Percentiles rank a stretch among this genome's conserved stretches.
Evolutionary conservation across 202 grass and related monocot species (phyloP).

Genomic region (Digitaria exilis): DNA sequence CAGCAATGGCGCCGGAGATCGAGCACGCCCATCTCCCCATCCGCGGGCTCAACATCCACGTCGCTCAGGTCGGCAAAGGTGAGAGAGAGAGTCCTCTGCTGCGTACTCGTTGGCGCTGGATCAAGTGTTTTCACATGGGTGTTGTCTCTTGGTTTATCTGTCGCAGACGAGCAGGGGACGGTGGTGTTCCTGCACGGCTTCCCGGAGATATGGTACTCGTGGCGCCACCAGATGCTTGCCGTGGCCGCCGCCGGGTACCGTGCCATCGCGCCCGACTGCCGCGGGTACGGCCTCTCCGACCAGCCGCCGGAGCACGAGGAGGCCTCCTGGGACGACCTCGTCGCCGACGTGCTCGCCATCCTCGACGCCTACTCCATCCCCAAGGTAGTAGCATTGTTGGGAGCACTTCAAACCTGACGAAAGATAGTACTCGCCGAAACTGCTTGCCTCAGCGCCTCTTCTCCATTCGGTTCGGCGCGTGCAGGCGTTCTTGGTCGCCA

Average conservation of each 20-base stretch:
- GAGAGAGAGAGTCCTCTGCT: background rate
- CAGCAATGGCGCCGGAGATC: slow-evolving; percentile 49
- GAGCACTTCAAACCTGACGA: no score
- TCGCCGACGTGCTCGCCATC: slow-evolving; percentile 67
- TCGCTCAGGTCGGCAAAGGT: slow-evolving; percentile 57
- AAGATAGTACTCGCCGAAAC: no score
- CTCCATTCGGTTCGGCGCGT: no score
- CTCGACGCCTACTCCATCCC: slow-evolving; percentile 60
- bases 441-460: no score
- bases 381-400: no score
- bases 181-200: slow-evolving; percentile 94
- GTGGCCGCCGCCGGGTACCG: slow-evolving; percentile 67
- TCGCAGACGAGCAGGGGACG: slow-evolving; percentile 57
- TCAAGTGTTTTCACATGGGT: no score
- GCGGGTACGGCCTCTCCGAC: slow-evolving; percentile 72
- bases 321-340: slow-evolving; percentile 66
- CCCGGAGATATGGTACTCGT: slow-evolving; percentile 93
- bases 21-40: slow-evolving; percentile 48
- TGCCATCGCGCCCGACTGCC: slow-evolving; percentile 70
- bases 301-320: slow-evolving; percentile 60
- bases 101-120: background rate
- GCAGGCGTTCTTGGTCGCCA: slow-evolving; percentile 71
- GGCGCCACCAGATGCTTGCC: slow-evolving; percentile 82
- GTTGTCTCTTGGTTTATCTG: background rate
- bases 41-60: slow-evolving; percentile 58